These are phyloP conservation scores for Primulina huaijiensis DNA, from an alignment of 257 asterid species.

Conservation along the genomic window DNA sequence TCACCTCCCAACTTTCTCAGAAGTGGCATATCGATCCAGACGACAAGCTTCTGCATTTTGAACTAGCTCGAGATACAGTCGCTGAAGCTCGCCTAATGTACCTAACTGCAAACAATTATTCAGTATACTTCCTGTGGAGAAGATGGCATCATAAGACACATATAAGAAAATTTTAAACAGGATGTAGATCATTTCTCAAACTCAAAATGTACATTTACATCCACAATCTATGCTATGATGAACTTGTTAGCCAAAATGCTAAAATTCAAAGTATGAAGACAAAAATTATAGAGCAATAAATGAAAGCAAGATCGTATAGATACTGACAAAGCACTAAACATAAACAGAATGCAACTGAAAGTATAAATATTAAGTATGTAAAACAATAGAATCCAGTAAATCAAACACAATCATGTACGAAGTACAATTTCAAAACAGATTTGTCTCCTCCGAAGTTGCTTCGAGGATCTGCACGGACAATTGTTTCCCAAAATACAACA, in stretches of 20 bases:
- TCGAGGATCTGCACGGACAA: too few relatives aligned
- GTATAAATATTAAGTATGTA: too few relatives aligned
- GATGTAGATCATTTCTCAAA: not conserved
- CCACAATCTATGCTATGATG: not conserved
- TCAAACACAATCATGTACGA: too few relatives aligned
- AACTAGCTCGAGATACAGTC: constrained; percentile 79
- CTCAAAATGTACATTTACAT: not conserved
- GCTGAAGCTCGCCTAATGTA: constrained; percentile 83
- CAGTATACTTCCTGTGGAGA: not conserved
- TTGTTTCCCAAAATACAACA: too few relatives aligned
- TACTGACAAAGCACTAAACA: too few relatives aligned
- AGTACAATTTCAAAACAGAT: too few relatives aligned
- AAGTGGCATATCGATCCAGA: constrained; percentile 62
- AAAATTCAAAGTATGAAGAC: too few relatives aligned
- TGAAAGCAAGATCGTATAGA: too few relatives aligned
- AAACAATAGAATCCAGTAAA: too few relatives aligned
- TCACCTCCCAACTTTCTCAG: constrained; percentile 75
- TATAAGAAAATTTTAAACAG: not conserved
- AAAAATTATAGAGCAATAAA: too few relatives aligned
- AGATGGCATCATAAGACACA: constrained; percentile 1
- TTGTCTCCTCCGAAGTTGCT: too few relatives aligned
- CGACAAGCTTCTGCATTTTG: constrained; percentile 69
- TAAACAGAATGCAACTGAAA: too few relatives aligned
- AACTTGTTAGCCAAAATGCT: not conserved
- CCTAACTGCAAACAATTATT: constrained; percentile 51